Base-by-base conservation (phyloP, 345 rosid genomes). In the Dovyalis caffra region DNA sequence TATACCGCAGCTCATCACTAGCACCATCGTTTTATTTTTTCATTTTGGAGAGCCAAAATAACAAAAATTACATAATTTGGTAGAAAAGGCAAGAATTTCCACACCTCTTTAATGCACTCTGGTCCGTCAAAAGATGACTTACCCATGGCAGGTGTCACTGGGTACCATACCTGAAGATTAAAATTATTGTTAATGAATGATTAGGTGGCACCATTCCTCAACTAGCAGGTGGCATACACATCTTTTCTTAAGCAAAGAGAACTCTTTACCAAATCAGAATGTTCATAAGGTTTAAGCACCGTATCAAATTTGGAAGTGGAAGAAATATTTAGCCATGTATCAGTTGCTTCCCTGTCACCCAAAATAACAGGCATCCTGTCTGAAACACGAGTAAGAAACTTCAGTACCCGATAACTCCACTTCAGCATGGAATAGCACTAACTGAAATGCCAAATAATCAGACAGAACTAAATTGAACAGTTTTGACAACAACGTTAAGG, bases 341-440 rank as follows among this genome's bases (percentile, higher is more conserved):
- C 94, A 3, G 80, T 71, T 33, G 92, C 88, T 73, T 62, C 91
- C 84, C 91, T 88, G 78, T 87, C 89, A 38, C 91, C 90, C 65
- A 95, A 81, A 77, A 95, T 90, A 53, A 92, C 91, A 28, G 98
- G 99, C 96, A 95, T 95, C 87, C 99, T 85, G 77, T 92, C 98
- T 92, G 63, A 58, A 68, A 51, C 61, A 76, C 14, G 57, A 66
- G 60, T 20, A 26, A 34, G 62, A 68, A 47, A 16, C 15, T 63
- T 63, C 25, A 79, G 49, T 25, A 33, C 12, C 1, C 7, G 57
- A 29, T 21, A 47, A 35, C 74, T 53, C 33, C 33, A 45, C 51
- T 64, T 72, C 16, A 57, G 67, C 69, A 71, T 69, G 40, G 15
- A 51, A 32, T 71, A 12, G 9, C 14, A 49, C 31, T 33, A 33